phyloP scores from a whole-genome alignment of 2,329 filamentous ascomycete genomes.

The Fusarium devonianum region DNA sequence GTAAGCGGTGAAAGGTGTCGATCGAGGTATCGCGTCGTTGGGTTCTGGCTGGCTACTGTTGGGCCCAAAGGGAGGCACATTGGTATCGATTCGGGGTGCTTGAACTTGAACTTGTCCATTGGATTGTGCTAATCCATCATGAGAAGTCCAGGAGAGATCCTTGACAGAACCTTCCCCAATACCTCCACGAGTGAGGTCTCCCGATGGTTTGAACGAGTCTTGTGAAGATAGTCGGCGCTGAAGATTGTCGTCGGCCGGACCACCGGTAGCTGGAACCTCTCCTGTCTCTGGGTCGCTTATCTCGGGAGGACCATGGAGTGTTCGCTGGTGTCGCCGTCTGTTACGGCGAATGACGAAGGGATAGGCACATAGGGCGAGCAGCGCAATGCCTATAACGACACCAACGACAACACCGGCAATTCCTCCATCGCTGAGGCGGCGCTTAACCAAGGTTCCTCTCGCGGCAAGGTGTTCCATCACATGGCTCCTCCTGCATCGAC shows the following conservation, averaged over 20 bases:
- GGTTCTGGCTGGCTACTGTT: constrained; percentile 15
- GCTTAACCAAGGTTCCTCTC: constrained; percentile 35
- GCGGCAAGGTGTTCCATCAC: constrained; percentile 30
- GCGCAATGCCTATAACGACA: constrained; percentile 43
- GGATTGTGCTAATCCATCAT: constrained; percentile 25
- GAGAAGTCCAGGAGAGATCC: constrained; percentile 38
- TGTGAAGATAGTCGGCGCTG: constrained; percentile 48
- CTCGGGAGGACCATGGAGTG: constrained; percentile 23
- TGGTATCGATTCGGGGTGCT: constrained; percentile 29
- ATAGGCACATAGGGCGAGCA: constrained; percentile 50
- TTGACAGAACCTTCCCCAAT: constrained; percentile 35
- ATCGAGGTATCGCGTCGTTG: constrained; percentile 29
- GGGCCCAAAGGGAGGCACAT: constrained; percentile 10
- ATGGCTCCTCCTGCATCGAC: constrained; percentile 33
- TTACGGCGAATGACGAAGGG: constrained; percentile 48
- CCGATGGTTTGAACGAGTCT: constrained; percentile 47
- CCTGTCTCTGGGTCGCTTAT: constrained; percentile 44
- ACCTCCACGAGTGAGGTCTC: constrained; percentile 42
- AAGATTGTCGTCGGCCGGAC: constrained; percentile 23
- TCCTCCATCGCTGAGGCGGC: constrained; percentile 45
- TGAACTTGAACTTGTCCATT: constrained; percentile 24
- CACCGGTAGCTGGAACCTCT: constrained; percentile 27
- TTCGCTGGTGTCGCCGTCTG: constrained; percentile 40
- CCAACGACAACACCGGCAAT: constrained; percentile 51
- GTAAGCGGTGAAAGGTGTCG: constrained; percentile 34